Conservation (phyloP, 257 asterid genomes). For the Misopates orontium region DNA sequence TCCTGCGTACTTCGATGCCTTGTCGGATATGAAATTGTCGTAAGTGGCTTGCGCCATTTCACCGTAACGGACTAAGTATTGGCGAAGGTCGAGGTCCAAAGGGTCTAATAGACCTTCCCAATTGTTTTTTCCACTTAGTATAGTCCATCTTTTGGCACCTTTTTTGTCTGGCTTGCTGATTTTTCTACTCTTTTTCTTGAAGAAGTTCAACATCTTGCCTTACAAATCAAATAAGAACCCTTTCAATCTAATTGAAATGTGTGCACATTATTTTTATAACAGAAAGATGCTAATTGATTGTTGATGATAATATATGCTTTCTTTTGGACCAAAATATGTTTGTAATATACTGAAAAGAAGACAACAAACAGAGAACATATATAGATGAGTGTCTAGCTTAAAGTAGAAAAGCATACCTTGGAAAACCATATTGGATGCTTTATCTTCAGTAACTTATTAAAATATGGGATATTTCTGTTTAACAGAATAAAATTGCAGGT, state of each 20-base stretch:
- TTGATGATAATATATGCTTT: no score
- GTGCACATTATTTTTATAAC: no score
- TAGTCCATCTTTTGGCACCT: constrained; percentile 54
- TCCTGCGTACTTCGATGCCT: constrained; percentile 74
- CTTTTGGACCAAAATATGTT: no score
- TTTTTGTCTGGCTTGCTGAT: constrained; percentile 19
- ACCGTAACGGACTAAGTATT: constrained; percentile 68
- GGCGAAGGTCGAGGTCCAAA: constrained; percentile 68
- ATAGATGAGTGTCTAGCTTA: no score
- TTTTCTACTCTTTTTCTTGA: constrained; percentile 31
- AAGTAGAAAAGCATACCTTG: constrained; percentile 13
- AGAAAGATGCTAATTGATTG: not conserved
- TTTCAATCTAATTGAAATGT: not conserved
- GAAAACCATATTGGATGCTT: constrained; percentile 14
- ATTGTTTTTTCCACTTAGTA: constrained; percentile 55
- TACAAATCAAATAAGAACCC: not conserved
- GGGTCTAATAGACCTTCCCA: constrained; percentile 81
- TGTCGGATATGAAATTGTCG: constrained; percentile 62
- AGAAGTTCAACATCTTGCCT: constrained; percentile 23
- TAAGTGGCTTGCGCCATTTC: constrained; percentile 71
- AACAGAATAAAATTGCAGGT: not conserved
- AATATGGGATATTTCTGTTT: no score
- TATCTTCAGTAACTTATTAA: constrained; percentile 1
- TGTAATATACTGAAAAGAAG: no score
- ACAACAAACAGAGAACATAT: no score